Evolutionary conservation across 352 stramenopile genomes (phyloP).

Genomic region (Thalassiosira mediterranea): DNA sequence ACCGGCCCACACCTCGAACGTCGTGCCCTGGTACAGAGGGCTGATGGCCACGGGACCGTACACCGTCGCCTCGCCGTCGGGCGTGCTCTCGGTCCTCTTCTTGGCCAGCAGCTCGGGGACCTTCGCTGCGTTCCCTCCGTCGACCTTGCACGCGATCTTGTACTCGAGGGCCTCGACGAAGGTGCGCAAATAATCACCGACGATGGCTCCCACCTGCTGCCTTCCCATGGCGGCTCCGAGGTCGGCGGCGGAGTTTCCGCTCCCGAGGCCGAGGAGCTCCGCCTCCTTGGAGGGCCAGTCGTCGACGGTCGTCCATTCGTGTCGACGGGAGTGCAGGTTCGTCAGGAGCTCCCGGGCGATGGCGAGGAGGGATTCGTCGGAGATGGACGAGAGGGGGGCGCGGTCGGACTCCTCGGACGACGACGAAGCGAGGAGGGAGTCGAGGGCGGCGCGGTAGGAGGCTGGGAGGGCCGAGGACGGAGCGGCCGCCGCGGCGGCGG

Average conservation of each 20-base stretch:
- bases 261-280: conserved; percentile 1
- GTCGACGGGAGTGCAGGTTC: not conserved
- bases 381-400: not conserved
- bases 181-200: conserved; percentile 17
- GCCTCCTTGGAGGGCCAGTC: conserved; percentile 20
- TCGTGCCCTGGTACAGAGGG: conserved; percentile 3
- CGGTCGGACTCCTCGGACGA: no score
- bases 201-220: not conserved
- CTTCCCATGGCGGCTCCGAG: not conserved
- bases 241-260: not conserved
- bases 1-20: conserved; percentile 21
- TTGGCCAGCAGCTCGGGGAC: conserved; percentile 16
- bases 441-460: conserved; percentile 6
- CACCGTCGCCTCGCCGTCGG: conserved; percentile 7
- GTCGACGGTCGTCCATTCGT: conserved; percentile 7
- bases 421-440: not conserved
- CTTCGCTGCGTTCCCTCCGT: conserved; percentile 3
- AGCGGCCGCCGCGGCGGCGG: not conserved
- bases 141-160: conserved; percentile 10
- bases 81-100: not conserved
- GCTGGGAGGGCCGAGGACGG: not conserved
- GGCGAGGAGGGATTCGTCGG: not conserved
- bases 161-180: conserved; percentile 21
- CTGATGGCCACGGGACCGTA: conserved; percentile 18
- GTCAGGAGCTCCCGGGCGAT: conserved; percentile 18